Conservation (phyloP, 352 stramenopile genomes). For the Phytophthora pini region DNA sequence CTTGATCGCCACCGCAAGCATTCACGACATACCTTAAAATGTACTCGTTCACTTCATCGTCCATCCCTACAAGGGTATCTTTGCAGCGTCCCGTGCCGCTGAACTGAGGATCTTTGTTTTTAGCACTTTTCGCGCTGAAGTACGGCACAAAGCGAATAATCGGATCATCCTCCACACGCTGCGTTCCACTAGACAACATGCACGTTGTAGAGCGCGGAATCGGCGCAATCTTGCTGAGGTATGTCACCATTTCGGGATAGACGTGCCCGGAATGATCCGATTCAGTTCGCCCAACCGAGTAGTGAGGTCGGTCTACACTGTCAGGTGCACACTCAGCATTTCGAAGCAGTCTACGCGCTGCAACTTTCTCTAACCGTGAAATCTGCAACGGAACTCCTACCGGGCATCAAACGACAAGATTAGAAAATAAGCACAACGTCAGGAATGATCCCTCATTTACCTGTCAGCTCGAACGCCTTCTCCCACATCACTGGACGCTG, state of each 20-base stretch:
- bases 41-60: constrained; percentile 75
- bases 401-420: constrained; percentile 3
- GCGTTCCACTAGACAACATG: constrained; percentile 52
- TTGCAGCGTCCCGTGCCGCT: constrained; percentile 43
- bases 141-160: constrained; percentile 83
- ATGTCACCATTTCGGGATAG: constrained; percentile 45
- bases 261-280: constrained; percentile 38
- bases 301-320: constrained; percentile 35
- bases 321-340: constrained; percentile 34
- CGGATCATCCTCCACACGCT: constrained; percentile 76
- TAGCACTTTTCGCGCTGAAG: constrained; percentile 45
- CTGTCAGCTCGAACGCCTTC: constrained; percentile 24
- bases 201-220: constrained; percentile 76
- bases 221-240: constrained; percentile 47
- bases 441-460: constrained; percentile 1
- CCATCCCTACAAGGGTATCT: constrained; percentile 52
- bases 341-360: constrained; percentile 47
- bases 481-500: constrained; percentile 38
- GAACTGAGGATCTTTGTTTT: constrained; percentile 39
- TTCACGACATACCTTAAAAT: constrained; percentile 66
- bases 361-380: constrained; percentile 55
- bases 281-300: constrained; percentile 58
- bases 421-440: background rate
- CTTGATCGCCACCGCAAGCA: constrained; percentile 35
- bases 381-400: constrained; percentile 36